Evolutionary conservation across 2,329 filamentous ascomycete genomes (phyloP).

Genomic region (Monilinia vaccinii-corymbosi): DNA sequence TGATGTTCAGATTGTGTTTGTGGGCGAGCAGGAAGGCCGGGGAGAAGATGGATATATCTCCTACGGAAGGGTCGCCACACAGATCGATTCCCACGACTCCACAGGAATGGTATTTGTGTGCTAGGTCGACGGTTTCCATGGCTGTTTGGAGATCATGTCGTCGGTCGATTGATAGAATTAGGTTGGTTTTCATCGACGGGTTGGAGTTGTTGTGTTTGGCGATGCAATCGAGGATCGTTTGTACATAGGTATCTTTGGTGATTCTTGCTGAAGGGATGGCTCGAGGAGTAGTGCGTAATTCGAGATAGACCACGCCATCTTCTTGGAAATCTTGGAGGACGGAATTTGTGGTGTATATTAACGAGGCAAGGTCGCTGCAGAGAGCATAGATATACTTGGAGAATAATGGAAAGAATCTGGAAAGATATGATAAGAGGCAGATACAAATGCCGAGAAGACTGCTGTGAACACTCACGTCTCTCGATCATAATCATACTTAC

Average conservation of each 20-base stretch:
- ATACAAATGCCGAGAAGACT: neutral
- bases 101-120: conserved; percentile 40
- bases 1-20: conserved; percentile 48
- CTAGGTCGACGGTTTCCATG: conserved; percentile 53
- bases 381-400: conserved; percentile 72
- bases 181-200: conserved; percentile 44
- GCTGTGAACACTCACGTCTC: conserved; percentile 44
- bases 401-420: conserved; percentile 70
- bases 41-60: conserved; percentile 50
- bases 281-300: conserved; percentile 72
- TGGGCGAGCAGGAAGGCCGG: conserved; percentile 50
- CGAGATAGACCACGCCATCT: conserved; percentile 69
- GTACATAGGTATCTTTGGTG: conserved; percentile 52
- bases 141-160: conserved; percentile 50
- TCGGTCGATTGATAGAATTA: conserved; percentile 71
- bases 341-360: conserved; percentile 52
- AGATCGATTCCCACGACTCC: conserved; percentile 69
- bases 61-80: conserved; percentile 63
- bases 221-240: conserved; percentile 57
- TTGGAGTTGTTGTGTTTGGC: conserved; percentile 33
- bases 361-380: conserved; percentile 50
- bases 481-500: conserved; percentile 63
- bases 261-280: conserved; percentile 43
- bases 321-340: conserved; percentile 57
- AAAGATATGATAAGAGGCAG: conserved; percentile 11